Base-by-base conservation (phyloP, 1,139 yeast genomes). In the Kluyveromyces sp. region DNA sequence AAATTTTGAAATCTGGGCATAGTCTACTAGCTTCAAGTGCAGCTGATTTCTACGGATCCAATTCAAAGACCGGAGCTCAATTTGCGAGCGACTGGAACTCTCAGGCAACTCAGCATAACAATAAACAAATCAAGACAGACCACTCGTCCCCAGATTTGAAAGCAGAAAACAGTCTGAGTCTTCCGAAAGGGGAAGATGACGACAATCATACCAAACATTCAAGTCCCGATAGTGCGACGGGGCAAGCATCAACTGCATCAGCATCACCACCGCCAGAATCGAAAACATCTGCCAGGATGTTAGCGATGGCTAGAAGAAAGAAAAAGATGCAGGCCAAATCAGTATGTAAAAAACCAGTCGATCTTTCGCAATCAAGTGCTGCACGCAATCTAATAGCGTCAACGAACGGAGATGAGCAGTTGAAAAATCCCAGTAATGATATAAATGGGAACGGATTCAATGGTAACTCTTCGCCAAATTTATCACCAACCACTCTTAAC, bases 291-390 rank as follows among this genome's bases (percentile, higher is more conserved):
- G 96, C 98, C 0, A 73, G 97, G 60, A 74, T 88, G 67, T 77
- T 88, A 51, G 96, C 96, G 2, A 81, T 92, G 84, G 96, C 95
- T 32, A 85, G 86, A 58, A 75, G 98, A 56, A 80, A 83, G 58
- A 95, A 96, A 1, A 88, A 87, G 60, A 82, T 78, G 46, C 83
- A 78, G 50, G 92, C 92, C 9, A 83, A 81, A 56, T 68, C 78
- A 9, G 73, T 73, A 18, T 66, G 77, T 7, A 68, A 66, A 46
- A 80, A 75, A 55, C 72, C 85, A 0, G 81, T 87, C 0, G 96
- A 89, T 61, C 68, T 87, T 12, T 80, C 94, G 1, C 84, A 84
- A 56, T 79, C 87, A 55, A 77, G 94, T 0, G 76, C 88, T 0
- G 81, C 94, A 1, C 68, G 84, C 46, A 74, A 76, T 47, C 63